Evolutionary conservation across 805 yeast genomes (phyloP).

Genomic region (Maudiozyma saulgeensis): DNA sequence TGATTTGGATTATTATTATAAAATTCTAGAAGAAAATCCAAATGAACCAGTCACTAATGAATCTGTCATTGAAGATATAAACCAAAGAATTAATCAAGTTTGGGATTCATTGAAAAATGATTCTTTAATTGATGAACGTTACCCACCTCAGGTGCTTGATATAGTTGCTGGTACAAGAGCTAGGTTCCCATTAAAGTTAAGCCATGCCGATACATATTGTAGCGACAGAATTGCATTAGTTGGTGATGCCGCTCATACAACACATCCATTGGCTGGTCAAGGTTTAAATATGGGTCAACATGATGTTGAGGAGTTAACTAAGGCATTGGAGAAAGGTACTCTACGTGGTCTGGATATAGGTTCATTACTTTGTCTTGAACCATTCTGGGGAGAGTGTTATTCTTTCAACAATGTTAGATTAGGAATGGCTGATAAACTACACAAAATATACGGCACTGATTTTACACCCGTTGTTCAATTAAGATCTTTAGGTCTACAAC

Average conservation of each 20-base stretch:
- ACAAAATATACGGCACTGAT: slow-evolving; percentile 73
- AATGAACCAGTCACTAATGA: slow-evolving; percentile 28
- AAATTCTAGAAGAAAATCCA: slow-evolving; percentile 23
- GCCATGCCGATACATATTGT: slow-evolving; percentile 85
- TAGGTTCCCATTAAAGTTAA: slow-evolving; percentile 75
- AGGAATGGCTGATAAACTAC: slow-evolving; percentile 86
- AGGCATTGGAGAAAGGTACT: slow-evolving; percentile 60
- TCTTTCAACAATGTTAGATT: slow-evolving; percentile 69
- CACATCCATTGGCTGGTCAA: slow-evolving; percentile 96
- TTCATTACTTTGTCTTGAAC: slow-evolving; percentile 66
- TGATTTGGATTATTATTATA: slow-evolving; percentile 65
- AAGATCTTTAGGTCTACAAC: slow-evolving; percentile 66
- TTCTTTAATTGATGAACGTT: slow-evolving; percentile 45
- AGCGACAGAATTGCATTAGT: slow-evolving; percentile 81
- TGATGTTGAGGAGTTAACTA: slow-evolving; percentile 67
- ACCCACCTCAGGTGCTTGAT: slow-evolving; percentile 56
- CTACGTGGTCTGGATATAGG: slow-evolving; percentile 86
- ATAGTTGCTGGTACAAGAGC: slow-evolving; percentile 65
- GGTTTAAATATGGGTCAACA: slow-evolving; percentile 97
- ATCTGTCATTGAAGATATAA: slow-evolving; percentile 53
- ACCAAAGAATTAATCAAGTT: slow-evolving; percentile 49
- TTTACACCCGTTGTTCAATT: slow-evolving; percentile 63
- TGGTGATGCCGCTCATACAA: slow-evolving; percentile 97
- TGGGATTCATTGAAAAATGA: slow-evolving; percentile 25
- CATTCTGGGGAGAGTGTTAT: slow-evolving; percentile 77